Evolutionary conservation across 108 stramenopile genomes (phyloP), one percentile per base, ranked within the genome.

Genomic region (Pseudonitzschia multiseries): DNA sequence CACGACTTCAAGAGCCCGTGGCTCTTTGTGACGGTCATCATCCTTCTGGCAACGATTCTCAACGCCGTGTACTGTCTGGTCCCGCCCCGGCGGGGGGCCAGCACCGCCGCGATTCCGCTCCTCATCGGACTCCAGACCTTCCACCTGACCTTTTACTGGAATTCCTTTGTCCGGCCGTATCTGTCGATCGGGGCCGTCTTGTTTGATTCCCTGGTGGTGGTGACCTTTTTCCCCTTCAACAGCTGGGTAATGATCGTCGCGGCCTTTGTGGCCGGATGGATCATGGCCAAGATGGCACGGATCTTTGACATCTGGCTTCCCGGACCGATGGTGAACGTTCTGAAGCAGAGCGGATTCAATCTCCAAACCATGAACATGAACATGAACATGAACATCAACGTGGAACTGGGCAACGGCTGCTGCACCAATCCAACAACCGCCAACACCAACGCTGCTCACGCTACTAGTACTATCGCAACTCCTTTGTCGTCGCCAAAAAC

Each of bases 181-280:
- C 26, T 56, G 12, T 52, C 72, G 27, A 54, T 64, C 13, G 29
- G 32, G 10, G 72, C 32, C 17, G 64, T 66, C 18, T 8, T 56
- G 9, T 50, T 72, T 40, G 60, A 51, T 41, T 62, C 68, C 21
- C 18, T 79, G 1, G 20, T 79, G 28, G 22, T 64, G 41, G 53
- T 46, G 6, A 26, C 57, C 18, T 33, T 69, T 14, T 69, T 75
- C 10, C 72, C 78, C 33, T 79, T 79, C 36, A 79, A 79, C 43
- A 73, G 65, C 54, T 79, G 78, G 78, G 32, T 79, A 22, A 69
- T 79, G 41, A 70, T 72, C 9, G n/a, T 79, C 18, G 32, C 57
- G 17, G 65, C 64, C 9, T 29, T 68, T 0, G 29, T 67, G 24
- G 28, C 60, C 8, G 78, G 78, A 1, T 28, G 50, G 33, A 53